Percentiles rank a stretch among this genome's conserved stretches.
Evolutionary conservation across 768 basidiomycete species (phyloP).

Genomic region (Leccinum barrowsii): DNA sequence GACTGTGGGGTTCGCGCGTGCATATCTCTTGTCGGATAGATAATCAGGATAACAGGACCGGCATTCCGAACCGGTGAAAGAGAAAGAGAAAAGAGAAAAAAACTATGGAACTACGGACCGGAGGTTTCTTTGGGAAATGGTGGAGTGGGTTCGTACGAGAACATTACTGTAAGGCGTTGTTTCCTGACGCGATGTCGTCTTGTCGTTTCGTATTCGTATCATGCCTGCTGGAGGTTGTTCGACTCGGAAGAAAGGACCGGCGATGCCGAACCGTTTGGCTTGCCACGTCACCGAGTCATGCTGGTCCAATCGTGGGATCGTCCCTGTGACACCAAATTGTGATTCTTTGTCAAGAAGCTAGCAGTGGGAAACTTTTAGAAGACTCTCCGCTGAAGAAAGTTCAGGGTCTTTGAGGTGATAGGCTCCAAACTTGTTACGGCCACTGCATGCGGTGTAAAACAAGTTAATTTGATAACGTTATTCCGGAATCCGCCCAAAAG

Average conservation of each 20-base stretch:
- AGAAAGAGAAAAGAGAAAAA: background rate
- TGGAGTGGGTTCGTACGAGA: background rate
- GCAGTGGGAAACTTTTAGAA: background rate
- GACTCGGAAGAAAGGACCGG: background rate
- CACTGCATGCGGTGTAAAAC: background rate
- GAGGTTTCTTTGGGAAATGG: background rate
- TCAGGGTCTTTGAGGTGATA: background rate
- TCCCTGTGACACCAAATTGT: background rate
- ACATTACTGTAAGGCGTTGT: background rate
- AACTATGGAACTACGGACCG: slow-evolving; percentile 2
- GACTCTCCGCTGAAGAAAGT: background rate
- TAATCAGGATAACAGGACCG: slow-evolving; percentile 7
- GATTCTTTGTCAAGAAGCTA: background rate
- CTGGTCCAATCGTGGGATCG: background rate
- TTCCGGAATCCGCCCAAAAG: background rate
- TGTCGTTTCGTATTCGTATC: background rate
- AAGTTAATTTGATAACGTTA: background rate
- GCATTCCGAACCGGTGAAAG: background rate
- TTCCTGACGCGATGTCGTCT: background rate
- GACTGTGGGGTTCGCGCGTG: slow-evolving; percentile 7
- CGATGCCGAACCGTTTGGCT: background rate
- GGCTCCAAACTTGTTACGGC: background rate
- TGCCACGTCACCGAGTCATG: slow-evolving; percentile 12
- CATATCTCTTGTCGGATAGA: background rate
- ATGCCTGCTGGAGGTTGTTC: background rate